A percentile compares a stretch with the other conserved stretches of the same genome.
These are phyloP conservation scores for Polygonum aviculare DNA, from an alignment of 148 eudicot genomes.

Conservation along the genomic window DNA sequence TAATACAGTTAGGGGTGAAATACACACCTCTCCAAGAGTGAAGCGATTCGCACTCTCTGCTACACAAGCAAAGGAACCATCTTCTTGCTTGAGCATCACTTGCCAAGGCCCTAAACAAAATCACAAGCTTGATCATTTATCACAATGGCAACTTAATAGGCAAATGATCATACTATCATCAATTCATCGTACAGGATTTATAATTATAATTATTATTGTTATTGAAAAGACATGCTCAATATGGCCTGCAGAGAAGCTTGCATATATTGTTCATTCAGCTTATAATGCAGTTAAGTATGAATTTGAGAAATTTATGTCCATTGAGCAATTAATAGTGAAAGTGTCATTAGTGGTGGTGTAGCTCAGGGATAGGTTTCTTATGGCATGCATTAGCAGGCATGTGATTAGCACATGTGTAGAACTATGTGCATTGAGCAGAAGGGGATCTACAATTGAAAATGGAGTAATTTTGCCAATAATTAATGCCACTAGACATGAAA, in stretches of 20 bases:
- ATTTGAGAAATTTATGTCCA: neutral
- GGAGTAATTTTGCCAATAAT: neutral
- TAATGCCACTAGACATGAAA: neutral
- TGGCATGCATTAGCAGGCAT: too few species aligned
- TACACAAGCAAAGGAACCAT: conserved; percentile 86
- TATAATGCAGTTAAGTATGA: neutral
- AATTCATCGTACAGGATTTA: neutral
- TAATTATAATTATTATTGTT: too few species aligned
- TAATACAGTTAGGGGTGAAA: neutral
- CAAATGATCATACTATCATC: neutral
- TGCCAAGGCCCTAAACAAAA: conserved; percentile 87
- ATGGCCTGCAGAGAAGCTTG: neutral
- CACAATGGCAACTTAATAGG: neutral
- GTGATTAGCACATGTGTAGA: too few species aligned
- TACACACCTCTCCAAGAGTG: conserved; percentile 77
- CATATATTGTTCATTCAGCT: neutral
- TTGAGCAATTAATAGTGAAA: too few species aligned
- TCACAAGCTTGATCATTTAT: neutral
- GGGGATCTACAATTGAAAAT: neutral
- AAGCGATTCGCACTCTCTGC: conserved; percentile 91
- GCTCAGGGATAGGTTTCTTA: too few species aligned
- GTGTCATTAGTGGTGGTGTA: too few species aligned
- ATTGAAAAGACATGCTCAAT: neutral
- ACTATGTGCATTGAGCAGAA: neutral
- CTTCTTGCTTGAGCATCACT: conserved; percentile 94